Conservation (phyloP, 495 filamentous ascomycete genomes). For the Neurospora hispaniola region DNA sequence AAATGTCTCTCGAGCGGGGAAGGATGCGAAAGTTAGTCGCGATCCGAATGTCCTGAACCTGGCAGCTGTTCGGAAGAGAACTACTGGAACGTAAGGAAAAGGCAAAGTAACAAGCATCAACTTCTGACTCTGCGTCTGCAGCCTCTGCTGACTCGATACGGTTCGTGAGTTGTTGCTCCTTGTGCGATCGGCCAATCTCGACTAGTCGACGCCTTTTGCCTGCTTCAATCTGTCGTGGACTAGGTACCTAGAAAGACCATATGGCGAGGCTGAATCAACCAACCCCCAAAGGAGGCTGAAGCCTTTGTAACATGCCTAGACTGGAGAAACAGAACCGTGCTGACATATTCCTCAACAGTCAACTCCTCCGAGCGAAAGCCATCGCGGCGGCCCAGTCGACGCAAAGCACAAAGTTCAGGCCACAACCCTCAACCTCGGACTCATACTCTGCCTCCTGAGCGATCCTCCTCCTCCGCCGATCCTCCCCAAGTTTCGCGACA, state of each 20-base stretch:
- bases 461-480: background rate
- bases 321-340: background rate
- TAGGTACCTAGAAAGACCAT: background rate
- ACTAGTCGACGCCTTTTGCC: background rate
- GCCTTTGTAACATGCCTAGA: background rate
- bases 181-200: background rate
- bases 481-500: background rate
- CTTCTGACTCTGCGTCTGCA: background rate
- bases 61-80: background rate
- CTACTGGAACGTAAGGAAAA: background rate
- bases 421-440: background rate
- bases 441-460: background rate
- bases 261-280: background rate
- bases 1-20: background rate
- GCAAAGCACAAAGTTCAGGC: background rate
- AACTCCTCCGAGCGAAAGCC: background rate
- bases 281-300: background rate
- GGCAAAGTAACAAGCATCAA: background rate
- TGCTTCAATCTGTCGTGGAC: background rate
- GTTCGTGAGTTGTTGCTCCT: background rate
- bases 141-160: background rate
- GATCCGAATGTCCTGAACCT: background rate
- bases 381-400: background rate
- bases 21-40: background rate
- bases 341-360: background rate